Evolutionary conservation across 129 eudicot genomes (phyloP), one percentile per base, ranked within the genome.

Genomic region (Smallanthus sonchifolius): DNA sequence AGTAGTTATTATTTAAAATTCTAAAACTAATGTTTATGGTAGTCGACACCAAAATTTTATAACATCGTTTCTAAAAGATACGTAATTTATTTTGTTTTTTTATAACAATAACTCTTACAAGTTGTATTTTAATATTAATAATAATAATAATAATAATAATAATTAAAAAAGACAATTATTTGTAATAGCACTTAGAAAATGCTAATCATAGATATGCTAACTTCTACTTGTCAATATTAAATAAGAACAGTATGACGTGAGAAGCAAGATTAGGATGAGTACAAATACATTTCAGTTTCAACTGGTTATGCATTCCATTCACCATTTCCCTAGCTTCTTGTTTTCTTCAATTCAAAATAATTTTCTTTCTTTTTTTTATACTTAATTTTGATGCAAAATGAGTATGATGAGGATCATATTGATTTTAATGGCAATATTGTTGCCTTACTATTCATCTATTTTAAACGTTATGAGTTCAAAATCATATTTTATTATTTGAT

Each of bases 321-420:
- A 10, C 10, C 11, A 7, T 42, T 42, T 42, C 2, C 3, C 2
- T 40, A 9, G 9, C 44, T 11, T 42, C 45, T 42, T 7, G 3
- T 6, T 40, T 6, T 5, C 1, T 62, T 32, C 4, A 0, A 17
- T 16, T 8, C 36, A 19, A 19, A 17, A 37, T n/a, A n/a, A 8
- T 13, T 37, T 0, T 1, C 0, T 63, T 63, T 32, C 34, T 11
- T 38, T 16, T 40, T 5, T 57, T 15, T 16, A 24, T 10, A 16
- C 19, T 10, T 19, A 8, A 9, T 59, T 2, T 38, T 62, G 2
- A 14, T 19, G 19, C 1, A 42, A 44, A 44, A 72, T 35, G 68
- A 71, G 45, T 56, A 55, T 73, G 42, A 65, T 79, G 78, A 72
- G 44, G 83, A 72, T 67, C 38, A 72, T 67, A 67, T 51, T 67